Evolutionary conservation across 805 yeast species (phyloP).

Genomic region (Yarrowia bubula): DNA sequence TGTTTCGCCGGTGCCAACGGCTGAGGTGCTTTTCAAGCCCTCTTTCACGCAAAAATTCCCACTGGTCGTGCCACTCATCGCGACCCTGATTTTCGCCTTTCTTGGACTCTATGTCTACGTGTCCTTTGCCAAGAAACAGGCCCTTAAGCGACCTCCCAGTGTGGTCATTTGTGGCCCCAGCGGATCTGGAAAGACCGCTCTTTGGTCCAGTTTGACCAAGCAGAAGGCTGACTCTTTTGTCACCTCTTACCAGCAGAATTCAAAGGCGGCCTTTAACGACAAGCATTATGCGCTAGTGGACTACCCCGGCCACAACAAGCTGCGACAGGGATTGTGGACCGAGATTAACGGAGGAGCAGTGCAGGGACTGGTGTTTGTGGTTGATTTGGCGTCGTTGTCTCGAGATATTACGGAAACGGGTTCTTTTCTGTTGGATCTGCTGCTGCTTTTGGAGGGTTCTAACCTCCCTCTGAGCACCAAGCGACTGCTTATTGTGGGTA

Average conservation of each 20-base stretch:
- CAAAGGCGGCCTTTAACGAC: neutral
- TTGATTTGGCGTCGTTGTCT: conserved; percentile 68
- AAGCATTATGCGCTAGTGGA: conserved; percentile 57
- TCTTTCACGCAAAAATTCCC: neutral
- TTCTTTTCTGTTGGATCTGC: conserved; percentile 11
- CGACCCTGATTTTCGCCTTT: neutral
- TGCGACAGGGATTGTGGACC: conserved; percentile 51
- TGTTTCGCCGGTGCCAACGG: neutral
- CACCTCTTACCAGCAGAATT: neutral
- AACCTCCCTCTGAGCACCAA: conserved; percentile 47
- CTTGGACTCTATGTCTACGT: conserved; percentile 11
- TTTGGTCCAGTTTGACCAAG: neutral
- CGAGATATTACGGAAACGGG: conserved; percentile 54
- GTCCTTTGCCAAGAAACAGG: conserved; percentile 13
- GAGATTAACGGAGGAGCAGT: conserved; percentile 49
- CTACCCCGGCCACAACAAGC: conserved; percentile 84
- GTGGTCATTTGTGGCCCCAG: conserved; percentile 16
- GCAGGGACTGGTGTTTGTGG: conserved; percentile 65
- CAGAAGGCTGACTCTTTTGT: neutral
- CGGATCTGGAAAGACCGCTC: conserved; percentile 15
- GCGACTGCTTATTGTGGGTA: conserved; percentile 70
- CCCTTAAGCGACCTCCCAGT: neutral
- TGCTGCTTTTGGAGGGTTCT: conserved; percentile 1
- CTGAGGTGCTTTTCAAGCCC: neutral
- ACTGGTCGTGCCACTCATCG: neutral